phyloP scores from a whole-genome alignment of 139 green algal genomes.

The Tetraselmis striata region DNA sequence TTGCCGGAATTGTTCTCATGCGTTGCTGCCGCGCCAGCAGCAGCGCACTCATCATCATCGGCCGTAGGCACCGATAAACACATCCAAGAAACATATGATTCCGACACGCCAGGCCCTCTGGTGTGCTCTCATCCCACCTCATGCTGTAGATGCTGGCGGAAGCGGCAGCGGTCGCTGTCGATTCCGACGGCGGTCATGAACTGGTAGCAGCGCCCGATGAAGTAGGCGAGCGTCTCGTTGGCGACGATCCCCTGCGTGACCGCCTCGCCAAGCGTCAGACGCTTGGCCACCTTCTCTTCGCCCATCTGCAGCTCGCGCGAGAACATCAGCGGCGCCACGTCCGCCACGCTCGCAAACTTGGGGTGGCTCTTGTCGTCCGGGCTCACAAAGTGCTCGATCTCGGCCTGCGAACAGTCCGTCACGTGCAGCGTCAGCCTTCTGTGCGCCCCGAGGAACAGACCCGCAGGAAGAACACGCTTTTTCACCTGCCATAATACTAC shows the following conservation, averaged over 20 bases:
- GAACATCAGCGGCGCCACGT: constrained; percentile 85
- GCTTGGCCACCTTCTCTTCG: constrained; percentile 75
- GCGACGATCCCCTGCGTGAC: constrained; percentile 84
- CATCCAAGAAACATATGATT: too few species aligned
- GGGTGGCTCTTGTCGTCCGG: constrained; percentile 89
- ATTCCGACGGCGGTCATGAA: constrained; percentile 86
- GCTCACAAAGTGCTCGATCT: constrained; percentile 99
- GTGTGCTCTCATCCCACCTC: constrained; percentile 64
- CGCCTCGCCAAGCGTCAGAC: constrained; percentile 74
- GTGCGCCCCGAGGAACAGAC: neutral
- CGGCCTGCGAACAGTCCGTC: too few species aligned
- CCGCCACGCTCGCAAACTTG: constrained; percentile 79
- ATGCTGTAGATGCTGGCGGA: constrained; percentile 95
- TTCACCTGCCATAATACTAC: too few species aligned
- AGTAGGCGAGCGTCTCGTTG: constrained; percentile 98
- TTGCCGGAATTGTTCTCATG: too few species aligned
- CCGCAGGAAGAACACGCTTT: too few species aligned
- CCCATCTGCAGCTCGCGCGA: constrained; percentile 77
- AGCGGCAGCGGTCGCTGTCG: constrained; percentile 74
- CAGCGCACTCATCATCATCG: too few species aligned
- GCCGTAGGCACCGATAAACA: too few species aligned
- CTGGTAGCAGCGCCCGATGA: constrained; percentile 95
- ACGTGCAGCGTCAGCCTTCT: too few species aligned
- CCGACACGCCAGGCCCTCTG: too few species aligned
- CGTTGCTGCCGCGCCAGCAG: too few species aligned